Base-by-base conservation (phyloP, 2,329 filamentous ascomycete species). In the Botrytis deweyae region DNA sequence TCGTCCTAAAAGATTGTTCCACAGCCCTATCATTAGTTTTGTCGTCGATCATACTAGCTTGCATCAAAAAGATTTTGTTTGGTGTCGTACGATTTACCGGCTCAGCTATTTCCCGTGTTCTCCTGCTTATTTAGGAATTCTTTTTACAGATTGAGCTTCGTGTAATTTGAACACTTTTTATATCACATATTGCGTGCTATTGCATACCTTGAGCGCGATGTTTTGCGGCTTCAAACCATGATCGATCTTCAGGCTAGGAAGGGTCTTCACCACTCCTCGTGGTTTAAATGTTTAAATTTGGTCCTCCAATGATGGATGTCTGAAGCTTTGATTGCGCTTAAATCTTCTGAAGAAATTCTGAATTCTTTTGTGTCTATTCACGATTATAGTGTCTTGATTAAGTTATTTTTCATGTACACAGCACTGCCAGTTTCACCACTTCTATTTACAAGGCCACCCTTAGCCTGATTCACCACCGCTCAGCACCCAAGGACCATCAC, bases 81-180 rank as follows among this genome's bases (percentile, higher is more conserved):
- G 44, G 29, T 12, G 44, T 52, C 20, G 36, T 52, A 52, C 10
- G 25, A 64, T 65, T 5, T 25, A 38, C 36, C 70, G 61, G 70
- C 33, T 66, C 33, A 65, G 59, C 25, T 38, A 65, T 72, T 72
- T 72, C 40, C 46, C 38, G 49, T 40, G 18, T 44, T 40, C 40
- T 9, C 36, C 20, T 70, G 25, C 29, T 22, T 59, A 20, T 4
- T n/a, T 67, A 20, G 9, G 29, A 14, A 14, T 55, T 55, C 16
- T 25, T 18, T 25, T 18, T 33, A 22, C n/a, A 14, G 52, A 33
- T 18, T 40, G 42, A 40, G 25, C 33, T n/a, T 42, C 25, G 16
- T 64, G 10, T 14, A 33, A 7, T 42, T n/a, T 25, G 20, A 55
- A 42, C 4, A 44, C 1, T 25, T 42, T 33, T 20, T 58, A 9